Base-by-base conservation (phyloP, 75 land plant genomes). In the Pinus taeda region DNA sequence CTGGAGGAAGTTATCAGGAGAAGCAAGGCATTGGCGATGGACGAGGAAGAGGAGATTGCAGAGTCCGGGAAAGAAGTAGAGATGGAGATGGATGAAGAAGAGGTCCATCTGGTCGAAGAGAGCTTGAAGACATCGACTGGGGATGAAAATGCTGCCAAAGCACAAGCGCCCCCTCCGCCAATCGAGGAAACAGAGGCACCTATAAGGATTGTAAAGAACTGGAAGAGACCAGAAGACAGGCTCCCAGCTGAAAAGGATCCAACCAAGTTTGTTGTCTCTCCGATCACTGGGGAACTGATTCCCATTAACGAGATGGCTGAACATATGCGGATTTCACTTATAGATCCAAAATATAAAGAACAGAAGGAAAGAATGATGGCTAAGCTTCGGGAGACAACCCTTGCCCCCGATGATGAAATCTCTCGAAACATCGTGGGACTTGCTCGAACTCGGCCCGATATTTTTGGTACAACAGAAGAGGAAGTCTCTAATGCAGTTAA, bases 301-400 rank as follows among this genome's bases (percentile, higher is more conserved):
- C 99, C 95, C 1, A 87, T 94, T 42, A 92, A 80, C 76, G 98
- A 96, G 87, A 93, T 93, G 97, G 97, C 95, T n/a, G 99, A 96
- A 76, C 99, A 96, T 77, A 94, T 96, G 95, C 88, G 99, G n/a
- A 94, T 96, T 77, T 94, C 99, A 21, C 86, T 96, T 7, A 96
- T 96, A 39, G 99, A 96, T 81, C 99, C 99, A 36, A 96, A 96
- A 74, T 96, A 94, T 88, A 96, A 96, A 86, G 99, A 96, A 81
- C 99, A 96, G 77, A 96, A 96, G 81, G 99, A 96, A 63, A 84
- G 99, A 70, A 96, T 96, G 99, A 91, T 94, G 89, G 99, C 99
- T 17, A 96, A 96, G 87, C 88, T 96, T 64, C 74, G 93, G 73
- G 99, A 96, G 79, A 96, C 98, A 4, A 96, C 99, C 8, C 93